Percentiles rank a stretch among this genome's conserved stretches.
phyloP scores from a whole-genome alignment of 1,139 yeast genomes.

The Suhomyces bokatorum region DNA sequence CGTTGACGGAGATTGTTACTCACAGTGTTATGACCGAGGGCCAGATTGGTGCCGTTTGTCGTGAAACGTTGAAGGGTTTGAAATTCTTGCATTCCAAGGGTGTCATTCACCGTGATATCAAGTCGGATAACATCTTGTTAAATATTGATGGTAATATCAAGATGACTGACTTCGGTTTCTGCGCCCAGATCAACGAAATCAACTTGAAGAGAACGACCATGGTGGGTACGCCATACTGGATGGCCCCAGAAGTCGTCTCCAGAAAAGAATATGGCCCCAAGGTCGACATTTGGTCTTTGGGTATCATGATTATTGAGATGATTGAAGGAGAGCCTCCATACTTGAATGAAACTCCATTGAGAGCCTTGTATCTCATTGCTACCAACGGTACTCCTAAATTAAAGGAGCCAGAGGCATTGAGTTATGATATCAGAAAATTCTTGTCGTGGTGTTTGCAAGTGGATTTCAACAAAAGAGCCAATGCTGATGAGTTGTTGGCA shows the following conservation, averaged over 20 bases:
- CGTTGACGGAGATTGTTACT: conserved; percentile 91
- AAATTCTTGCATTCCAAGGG: conserved; percentile 89
- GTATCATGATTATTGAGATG: conserved; percentile 98
- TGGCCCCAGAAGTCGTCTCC: conserved; percentile 98
- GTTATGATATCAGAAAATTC: conserved; percentile 65
- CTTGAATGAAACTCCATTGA: conserved; percentile 87
- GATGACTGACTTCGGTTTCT: conserved; percentile 86
- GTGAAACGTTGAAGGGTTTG: conserved; percentile 85
- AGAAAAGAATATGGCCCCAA: conserved; percentile 95
- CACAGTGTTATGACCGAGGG: conserved; percentile 95
- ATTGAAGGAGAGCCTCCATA: conserved; percentile 99
- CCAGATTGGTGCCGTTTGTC: conserved; percentile 95
- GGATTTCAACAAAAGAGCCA: conserved; percentile 79
- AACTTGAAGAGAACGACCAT: conserved; percentile 89
- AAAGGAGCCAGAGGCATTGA: conserved; percentile 82
- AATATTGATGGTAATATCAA: conserved; percentile 86
- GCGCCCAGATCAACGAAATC: conserved; percentile 91
- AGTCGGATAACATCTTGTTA: conserved; percentile 86
- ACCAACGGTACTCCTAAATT: conserved; percentile 94
- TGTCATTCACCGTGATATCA: conserved; percentile 94
- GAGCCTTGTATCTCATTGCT: conserved; percentile 89
- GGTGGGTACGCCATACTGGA: conserved; percentile 99
- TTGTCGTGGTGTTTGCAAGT: conserved; percentile 81
- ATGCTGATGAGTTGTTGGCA: conserved; percentile 69
- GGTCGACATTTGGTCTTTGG: conserved; percentile 96